These are phyloP conservation scores for Stygiomarasmius scandens DNA, from an alignment of 1,284 basidiomycete species.

Conservation along the genomic window DNA sequence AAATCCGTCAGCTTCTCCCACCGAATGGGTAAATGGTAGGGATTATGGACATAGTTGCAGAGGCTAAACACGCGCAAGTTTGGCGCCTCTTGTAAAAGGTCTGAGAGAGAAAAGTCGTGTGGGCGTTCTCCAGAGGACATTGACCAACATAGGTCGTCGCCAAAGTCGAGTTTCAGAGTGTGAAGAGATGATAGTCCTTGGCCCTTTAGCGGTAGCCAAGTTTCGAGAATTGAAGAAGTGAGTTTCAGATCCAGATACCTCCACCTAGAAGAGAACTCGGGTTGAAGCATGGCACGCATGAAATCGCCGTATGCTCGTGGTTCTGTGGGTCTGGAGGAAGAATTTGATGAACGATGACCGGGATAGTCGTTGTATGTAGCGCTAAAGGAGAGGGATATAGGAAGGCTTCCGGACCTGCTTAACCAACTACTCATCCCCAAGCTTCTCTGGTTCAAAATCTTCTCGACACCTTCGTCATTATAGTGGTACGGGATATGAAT, in stretches of 20 bases:
- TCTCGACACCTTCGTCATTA: not conserved
- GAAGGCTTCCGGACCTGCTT: conserved; percentile 1
- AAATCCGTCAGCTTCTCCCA: not conserved
- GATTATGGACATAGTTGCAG: not conserved
- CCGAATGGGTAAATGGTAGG: not conserved
- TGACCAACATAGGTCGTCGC: not conserved
- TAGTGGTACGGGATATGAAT: not conserved
- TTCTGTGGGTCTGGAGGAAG: not conserved
- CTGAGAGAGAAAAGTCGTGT: not conserved
- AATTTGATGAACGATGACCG: not conserved
- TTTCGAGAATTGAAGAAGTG: not conserved
- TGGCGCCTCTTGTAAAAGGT: not conserved
- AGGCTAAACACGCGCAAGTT: not conserved
- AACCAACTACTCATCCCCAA: not conserved
- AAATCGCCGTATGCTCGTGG: not conserved
- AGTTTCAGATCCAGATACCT: not conserved
- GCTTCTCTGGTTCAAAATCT: not conserved
- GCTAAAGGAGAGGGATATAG: not conserved
- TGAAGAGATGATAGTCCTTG: not conserved
- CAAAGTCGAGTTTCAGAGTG: not conserved
- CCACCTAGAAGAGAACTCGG: not conserved
- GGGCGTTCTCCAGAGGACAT: not conserved
- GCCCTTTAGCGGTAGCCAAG: not conserved
- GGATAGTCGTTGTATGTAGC: not conserved
- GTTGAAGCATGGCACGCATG: not conserved